phyloP scores from a whole-genome alignment of 495 filamentous ascomycete species.

The Pseudoneurospora amorphoporcata region DNA sequence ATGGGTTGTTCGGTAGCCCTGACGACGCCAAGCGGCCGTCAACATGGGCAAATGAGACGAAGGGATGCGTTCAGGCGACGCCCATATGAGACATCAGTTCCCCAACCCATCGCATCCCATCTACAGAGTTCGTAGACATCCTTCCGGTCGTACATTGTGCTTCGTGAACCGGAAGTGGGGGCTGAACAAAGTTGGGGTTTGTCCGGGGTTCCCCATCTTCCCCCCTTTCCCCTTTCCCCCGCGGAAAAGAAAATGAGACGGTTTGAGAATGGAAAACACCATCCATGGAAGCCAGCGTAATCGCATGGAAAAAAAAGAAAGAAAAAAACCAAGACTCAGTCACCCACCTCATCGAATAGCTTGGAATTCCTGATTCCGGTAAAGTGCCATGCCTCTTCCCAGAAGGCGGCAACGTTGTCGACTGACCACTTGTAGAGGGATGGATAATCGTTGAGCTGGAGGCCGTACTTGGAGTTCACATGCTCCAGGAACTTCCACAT shows the following conservation, averaged over 20 bases:
- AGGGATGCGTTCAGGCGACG: background rate
- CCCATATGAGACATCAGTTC: background rate
- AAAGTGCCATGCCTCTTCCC: constrained; percentile 79
- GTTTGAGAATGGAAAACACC: background rate
- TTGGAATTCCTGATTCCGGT: constrained; percentile 60
- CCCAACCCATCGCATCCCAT: background rate
- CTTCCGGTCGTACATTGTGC: background rate
- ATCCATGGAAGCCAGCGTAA: background rate
- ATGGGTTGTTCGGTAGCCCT: background rate
- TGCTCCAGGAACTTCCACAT: constrained; percentile 61
- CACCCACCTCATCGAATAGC: constrained; percentile 48
- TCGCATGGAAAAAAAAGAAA: background rate
- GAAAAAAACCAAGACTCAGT: background rate
- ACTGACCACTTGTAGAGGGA: constrained; percentile 78
- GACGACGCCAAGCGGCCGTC: background rate
- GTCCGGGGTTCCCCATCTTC: background rate
- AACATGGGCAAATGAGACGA: background rate
- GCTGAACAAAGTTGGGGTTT: background rate
- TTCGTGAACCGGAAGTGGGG: constrained; percentile 2
- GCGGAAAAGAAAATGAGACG: background rate
- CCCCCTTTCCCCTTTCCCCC: background rate
- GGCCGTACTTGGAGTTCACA: constrained; percentile 55
- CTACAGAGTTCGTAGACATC: background rate
- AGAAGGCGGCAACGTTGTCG: constrained; percentile 63
- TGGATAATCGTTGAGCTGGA: constrained; percentile 53